phyloP scores from a whole-genome alignment of 768 basidiomycete genomes.

The Sporobolomyces phaffii region DNA sequence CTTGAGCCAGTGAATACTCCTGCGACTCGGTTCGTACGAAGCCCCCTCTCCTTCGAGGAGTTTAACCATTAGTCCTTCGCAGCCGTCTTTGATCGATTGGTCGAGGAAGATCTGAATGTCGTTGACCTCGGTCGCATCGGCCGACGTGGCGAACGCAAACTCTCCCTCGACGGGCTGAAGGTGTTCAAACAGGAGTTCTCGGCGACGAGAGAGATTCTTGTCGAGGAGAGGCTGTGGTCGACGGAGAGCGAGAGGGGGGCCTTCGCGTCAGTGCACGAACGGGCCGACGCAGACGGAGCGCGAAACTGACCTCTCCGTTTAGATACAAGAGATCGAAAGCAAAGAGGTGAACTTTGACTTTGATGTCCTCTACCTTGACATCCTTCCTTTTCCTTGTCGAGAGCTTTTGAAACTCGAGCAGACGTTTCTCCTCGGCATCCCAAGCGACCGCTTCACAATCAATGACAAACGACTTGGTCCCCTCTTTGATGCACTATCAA shows the following conservation, averaged over 20 bases:
- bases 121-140: slow-evolving; percentile 80
- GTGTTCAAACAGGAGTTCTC: slow-evolving; percentile 67
- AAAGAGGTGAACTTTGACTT: slow-evolving; percentile 91
- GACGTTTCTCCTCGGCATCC: slow-evolving; percentile 57
- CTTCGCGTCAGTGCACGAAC: neutral
- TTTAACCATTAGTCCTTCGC: slow-evolving; percentile 99
- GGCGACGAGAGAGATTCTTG: slow-evolving; percentile 65
- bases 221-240: slow-evolving; percentile 82
- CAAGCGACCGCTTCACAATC: slow-evolving; percentile 97
- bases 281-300: neutral
- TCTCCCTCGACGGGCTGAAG: slow-evolving; percentile 79
- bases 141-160: slow-evolving; percentile 86
- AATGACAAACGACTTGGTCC: slow-evolving; percentile 81
- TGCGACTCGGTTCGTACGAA: slow-evolving; percentile 88
- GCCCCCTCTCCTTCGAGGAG: slow-evolving; percentile 89
- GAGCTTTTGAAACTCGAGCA: slow-evolving; percentile 97
- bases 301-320: slow-evolving; percentile 75
- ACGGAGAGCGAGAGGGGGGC: no score
- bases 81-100: slow-evolving; percentile 94
- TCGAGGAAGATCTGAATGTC: slow-evolving; percentile 93
- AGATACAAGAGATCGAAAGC: slow-evolving; percentile 94
- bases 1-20: slow-evolving; percentile 98
- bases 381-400: slow-evolving; percentile 93
- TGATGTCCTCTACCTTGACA: slow-evolving; percentile 94
- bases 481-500: slow-evolving; percentile 67